Conservation (phyloP, 2,329 filamentous ascomycete genomes). For the Clarireedia homoeocarpa region DNA sequence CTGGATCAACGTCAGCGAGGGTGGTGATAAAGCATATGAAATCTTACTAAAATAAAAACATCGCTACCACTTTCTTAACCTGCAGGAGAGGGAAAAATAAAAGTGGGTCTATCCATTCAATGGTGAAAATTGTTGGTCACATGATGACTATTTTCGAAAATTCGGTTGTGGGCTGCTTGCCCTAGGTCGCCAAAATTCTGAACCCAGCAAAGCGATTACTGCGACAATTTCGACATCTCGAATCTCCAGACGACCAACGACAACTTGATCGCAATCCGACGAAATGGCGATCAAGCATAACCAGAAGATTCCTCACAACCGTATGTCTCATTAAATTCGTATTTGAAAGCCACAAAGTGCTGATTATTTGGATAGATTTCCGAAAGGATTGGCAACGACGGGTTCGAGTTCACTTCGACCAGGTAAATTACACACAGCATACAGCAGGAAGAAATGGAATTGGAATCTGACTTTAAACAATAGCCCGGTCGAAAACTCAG, state of each 20-base stretch:
- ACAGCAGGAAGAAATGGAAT: constrained; percentile 22
- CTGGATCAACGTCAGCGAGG: no score
- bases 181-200: constrained; percentile 10
- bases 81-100: not conserved
- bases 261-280: constrained; percentile 25
- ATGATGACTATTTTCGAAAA: constrained; percentile 7
- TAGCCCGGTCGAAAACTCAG: constrained; percentile 95
- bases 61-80: no score
- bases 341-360: constrained; percentile 23
- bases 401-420: constrained; percentile 99
- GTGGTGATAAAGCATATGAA: not conserved
- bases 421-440: constrained; percentile 55
- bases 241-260: constrained; percentile 18
- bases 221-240: constrained; percentile 16
- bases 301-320: constrained; percentile 96
- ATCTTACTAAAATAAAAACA: not conserved
- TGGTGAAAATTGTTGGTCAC: constrained; percentile 1
- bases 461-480: constrained; percentile 26
- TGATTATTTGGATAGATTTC: constrained; percentile 61
- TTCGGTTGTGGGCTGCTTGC: constrained; percentile 11
- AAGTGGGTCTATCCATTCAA: not conserved
- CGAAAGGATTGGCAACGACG: constrained; percentile 99
- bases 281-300: constrained; percentile 95
- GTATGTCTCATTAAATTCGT: constrained; percentile 45
- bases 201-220: constrained; percentile 9